Evolutionary conservation across 2,329 filamentous ascomycete species (phyloP).

Genomic region (Penicillium sp.): DNA sequence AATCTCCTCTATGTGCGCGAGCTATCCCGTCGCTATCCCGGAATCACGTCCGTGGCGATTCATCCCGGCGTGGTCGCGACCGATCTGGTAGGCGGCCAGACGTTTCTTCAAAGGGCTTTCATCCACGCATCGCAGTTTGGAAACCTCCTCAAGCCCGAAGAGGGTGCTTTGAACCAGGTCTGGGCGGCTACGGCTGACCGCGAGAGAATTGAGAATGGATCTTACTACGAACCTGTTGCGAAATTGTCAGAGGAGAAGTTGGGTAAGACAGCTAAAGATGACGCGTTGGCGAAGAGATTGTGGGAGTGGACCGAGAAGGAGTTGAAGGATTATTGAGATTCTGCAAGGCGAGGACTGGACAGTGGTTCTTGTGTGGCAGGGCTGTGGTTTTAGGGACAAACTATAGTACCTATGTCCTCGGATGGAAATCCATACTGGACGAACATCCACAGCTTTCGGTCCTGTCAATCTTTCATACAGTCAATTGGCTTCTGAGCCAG

Average conservation of each 20-base stretch:
- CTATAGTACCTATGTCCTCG: too few relatives aligned
- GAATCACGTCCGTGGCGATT: slow-evolving; percentile 37
- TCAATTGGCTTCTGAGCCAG: too few relatives aligned
- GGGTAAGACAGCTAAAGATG: not conserved
- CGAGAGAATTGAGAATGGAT: slow-evolving; percentile 4
- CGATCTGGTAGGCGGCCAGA: slow-evolving; percentile 28
- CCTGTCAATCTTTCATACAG: too few relatives aligned
- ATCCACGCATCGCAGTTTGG: slow-evolving; percentile 10
- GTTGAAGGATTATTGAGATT: too few relatives aligned
- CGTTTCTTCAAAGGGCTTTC: slow-evolving; percentile 6
- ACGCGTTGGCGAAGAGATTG: too few relatives aligned
- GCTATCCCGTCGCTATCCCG: slow-evolving; percentile 40
- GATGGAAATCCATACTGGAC: too few relatives aligned
- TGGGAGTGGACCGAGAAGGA: too few relatives aligned
- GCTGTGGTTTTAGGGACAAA: too few relatives aligned
- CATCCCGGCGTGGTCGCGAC: slow-evolving; percentile 46
- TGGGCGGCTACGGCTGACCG: slow-evolving; percentile 40
- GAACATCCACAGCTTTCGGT: too few relatives aligned
- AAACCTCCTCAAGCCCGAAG: slow-evolving; percentile 26
- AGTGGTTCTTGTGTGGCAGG: too few relatives aligned
- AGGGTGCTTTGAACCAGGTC: slow-evolving; percentile 43
- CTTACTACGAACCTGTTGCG: slow-evolving; percentile 15
- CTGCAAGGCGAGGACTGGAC: too few relatives aligned
- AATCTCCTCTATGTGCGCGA: slow-evolving; percentile 46
- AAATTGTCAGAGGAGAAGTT: not conserved